Conservation (phyloP, 23 red algal genomes). For the Gracilaria gracilis region DNA sequence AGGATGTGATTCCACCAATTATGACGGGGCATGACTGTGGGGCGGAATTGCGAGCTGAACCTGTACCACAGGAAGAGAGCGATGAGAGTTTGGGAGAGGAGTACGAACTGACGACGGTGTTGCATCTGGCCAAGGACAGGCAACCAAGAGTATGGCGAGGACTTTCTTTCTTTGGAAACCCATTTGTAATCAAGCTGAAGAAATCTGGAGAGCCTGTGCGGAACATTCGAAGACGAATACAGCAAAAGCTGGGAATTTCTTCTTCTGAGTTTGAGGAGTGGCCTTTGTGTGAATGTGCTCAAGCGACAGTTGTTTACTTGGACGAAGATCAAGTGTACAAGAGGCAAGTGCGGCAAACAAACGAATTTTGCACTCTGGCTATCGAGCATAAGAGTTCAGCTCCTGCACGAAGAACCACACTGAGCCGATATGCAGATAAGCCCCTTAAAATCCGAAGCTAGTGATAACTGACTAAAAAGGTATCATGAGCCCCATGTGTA, state of each 20-base stretch:
- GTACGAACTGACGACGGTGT: constrained; percentile 62
- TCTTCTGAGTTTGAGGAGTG: constrained; percentile 75
- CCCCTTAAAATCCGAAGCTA: constrained; percentile 87
- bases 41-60: constrained; percentile 84
- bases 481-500: constrained; percentile 44
- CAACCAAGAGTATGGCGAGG: constrained; percentile 47
- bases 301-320: constrained; percentile 32
- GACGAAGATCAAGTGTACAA: constrained; percentile 62
- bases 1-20: constrained; percentile 35
- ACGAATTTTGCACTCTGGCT: constrained; percentile 77
- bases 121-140: constrained; percentile 71
- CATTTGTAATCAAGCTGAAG: constrained; percentile 78
- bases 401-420: constrained; percentile 35
- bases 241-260: constrained; percentile 59
- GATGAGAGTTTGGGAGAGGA: constrained; percentile 48
- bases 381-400: constrained; percentile 80
- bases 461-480: constrained; percentile 49
- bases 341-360: constrained; percentile 35
- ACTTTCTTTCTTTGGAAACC: constrained; percentile 78
- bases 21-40: constrained; percentile 60
- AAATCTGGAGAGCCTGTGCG: constrained; percentile 61
- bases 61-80: constrained; percentile 70
- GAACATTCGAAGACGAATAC: constrained; percentile 70
- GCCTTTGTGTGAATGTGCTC: constrained; percentile 77
- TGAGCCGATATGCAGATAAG: constrained; percentile 79